Evolutionary conservation across 192 early-diverging fungal species (phyloP).

Genomic region (Linnemannia schmuckeri): DNA sequence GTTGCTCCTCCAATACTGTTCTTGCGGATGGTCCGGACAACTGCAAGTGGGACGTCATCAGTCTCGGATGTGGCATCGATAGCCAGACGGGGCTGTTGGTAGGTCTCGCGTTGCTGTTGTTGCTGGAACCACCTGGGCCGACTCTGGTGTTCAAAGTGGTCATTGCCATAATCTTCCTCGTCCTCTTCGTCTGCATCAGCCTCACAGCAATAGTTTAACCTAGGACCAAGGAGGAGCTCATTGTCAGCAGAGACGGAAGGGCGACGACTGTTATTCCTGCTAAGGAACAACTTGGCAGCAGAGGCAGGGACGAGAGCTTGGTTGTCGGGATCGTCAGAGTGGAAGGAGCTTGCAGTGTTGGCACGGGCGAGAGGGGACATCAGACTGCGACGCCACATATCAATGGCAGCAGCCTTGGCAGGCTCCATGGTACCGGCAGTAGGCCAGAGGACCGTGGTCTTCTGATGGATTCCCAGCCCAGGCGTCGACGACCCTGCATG

Average conservation of each 20-base stretch:
- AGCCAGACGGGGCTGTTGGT: neutral
- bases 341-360: neutral
- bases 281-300: neutral
- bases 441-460: constrained; percentile 16
- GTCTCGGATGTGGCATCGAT: neutral
- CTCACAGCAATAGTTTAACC: neutral
- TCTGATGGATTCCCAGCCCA: neutral
- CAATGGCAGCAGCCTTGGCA: constrained; percentile 39
- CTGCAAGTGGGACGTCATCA: constrained; percentile 1
- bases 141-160: neutral
- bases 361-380: constrained; percentile 16
- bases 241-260: neutral
- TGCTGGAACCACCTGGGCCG: constrained; percentile 9
- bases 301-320: neutral
- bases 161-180: no score
- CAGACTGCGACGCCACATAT: constrained; percentile 37
- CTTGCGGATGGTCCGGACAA: neutral
- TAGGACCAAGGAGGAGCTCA: neutral
- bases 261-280: neutral
- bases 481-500: neutral
- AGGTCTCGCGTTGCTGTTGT: neutral
- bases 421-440: constrained; percentile 23
- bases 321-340: constrained; percentile 7
- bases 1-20: neutral
- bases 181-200: neutral